Evolutionary conservation across 1,284 basidiomycete genomes (phyloP).

Genomic region (Apiotrichum gamsii): DNA sequence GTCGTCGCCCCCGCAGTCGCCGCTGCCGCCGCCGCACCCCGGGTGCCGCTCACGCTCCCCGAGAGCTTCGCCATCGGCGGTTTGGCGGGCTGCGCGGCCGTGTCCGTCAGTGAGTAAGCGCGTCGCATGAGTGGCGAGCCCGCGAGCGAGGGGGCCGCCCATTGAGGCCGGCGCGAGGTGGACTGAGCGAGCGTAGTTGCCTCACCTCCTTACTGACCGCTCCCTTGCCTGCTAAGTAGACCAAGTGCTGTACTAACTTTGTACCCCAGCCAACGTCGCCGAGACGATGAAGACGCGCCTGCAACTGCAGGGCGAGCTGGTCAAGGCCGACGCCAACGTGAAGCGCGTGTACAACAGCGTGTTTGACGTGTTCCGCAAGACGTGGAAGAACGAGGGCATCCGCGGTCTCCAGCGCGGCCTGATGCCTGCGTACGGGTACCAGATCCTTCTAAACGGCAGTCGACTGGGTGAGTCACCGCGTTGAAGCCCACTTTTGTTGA

Average conservation of each 20-base stretch:
- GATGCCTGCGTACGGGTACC: conserved; percentile 86
- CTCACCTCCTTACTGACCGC: no score
- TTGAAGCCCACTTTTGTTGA: not conserved
- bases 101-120: conserved; percentile 51
- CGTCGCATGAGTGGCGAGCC: not conserved
- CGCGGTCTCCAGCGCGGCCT: conserved; percentile 86
- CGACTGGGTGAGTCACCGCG: conserved; percentile 66
- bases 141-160: no score
- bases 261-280: conserved; percentile 51
- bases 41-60: conserved; percentile 34
- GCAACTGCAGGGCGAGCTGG: conserved; percentile 88
- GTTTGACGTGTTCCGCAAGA: conserved; percentile 80
- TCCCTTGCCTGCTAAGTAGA: not conserved
- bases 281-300: conserved; percentile 92
- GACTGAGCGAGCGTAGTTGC: no score
- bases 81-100: conserved; percentile 79
- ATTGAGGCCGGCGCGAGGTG: no score
- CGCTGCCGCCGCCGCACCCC: conserved; percentile 1
- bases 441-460: conserved; percentile 91
- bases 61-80: conserved; percentile 83
- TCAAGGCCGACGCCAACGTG: conserved; percentile 57
- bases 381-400: conserved; percentile 84
- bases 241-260: no score
- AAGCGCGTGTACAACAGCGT: conserved; percentile 81
- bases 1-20: not conserved